phyloP scores from a whole-genome alignment of 169 alveolate species.

The Eimeria tenella region DNA sequence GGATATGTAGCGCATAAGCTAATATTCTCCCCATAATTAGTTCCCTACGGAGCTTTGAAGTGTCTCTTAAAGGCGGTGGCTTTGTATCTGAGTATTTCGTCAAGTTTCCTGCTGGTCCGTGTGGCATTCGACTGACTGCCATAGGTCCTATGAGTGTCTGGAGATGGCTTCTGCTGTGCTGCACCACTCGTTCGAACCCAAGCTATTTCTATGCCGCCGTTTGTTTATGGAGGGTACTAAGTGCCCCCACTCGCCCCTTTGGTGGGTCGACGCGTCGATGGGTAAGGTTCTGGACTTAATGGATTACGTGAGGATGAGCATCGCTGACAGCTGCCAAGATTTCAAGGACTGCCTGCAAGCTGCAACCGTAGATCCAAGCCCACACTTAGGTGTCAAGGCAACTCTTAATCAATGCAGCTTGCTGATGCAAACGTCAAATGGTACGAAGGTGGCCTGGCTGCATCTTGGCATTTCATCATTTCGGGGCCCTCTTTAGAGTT shows the following conservation, averaged over 20 bases:
- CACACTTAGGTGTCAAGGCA: background rate
- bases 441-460: background rate
- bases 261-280: conserved; percentile 13
- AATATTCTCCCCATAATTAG: no score
- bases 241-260: conserved; percentile 1
- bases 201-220: conserved; percentile 4
- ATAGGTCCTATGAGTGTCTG: conserved; percentile 5
- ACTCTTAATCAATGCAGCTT: background rate
- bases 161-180: background rate
- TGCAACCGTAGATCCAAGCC: background rate
- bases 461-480: no score
- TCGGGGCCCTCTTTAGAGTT: no score
- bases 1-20: no score
- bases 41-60: no score
- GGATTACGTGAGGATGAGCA: conserved; percentile 19
- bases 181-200: conserved; percentile 16
- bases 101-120: no score
- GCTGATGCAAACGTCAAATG: conserved; percentile 11
- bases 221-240: background rate
- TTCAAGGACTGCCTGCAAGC: conserved; percentile 31
- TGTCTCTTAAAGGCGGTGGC: no score
- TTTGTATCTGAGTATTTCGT: no score
- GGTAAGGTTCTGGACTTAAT: conserved; percentile 19
- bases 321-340: conserved; percentile 26
- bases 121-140: background rate